Percentiles rank a stretch among this genome's conserved stretches.
Evolutionary conservation across 2,329 filamentous ascomycete genomes (phyloP).

Genomic region (Aspergillus terreus): DNA sequence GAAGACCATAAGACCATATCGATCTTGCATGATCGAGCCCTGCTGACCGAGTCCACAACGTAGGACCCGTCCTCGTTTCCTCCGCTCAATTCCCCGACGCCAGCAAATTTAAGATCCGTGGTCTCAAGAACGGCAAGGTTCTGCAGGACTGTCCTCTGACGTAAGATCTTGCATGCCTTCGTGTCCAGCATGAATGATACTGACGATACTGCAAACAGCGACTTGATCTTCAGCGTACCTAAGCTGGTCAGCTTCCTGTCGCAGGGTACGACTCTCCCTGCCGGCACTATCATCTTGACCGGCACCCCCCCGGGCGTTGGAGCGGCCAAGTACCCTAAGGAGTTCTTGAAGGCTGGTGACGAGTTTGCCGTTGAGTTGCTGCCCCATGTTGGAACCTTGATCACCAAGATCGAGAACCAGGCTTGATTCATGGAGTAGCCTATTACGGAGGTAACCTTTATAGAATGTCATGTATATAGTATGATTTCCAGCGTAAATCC

Average conservation of each 20-base stretch:
- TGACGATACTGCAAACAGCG: conserved; percentile 32
- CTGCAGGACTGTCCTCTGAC: conserved; percentile 48
- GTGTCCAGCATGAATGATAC: neutral
- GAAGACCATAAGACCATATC: conserved; percentile 4
- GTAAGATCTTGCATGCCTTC: conserved; percentile 21
- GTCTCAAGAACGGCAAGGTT: conserved; percentile 48
- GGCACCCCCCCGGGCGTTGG: conserved; percentile 44
- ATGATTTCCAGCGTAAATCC: neutral
- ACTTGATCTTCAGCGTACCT: conserved; percentile 53
- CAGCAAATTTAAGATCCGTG: conserved; percentile 31
- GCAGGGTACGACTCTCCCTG: conserved; percentile 40
- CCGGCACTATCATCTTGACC: conserved; percentile 43
- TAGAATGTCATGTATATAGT: neutral
- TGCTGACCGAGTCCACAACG: neutral
- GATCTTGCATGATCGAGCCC: neutral
- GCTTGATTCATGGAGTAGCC: neutral
- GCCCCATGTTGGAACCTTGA: conserved; percentile 48
- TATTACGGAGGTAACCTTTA: neutral
- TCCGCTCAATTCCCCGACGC: conserved; percentile 29
- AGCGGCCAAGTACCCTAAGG: conserved; percentile 37
- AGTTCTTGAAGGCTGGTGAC: conserved; percentile 44
- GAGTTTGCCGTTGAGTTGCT: conserved; percentile 49
- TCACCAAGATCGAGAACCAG: conserved; percentile 42
- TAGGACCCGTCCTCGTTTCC: conserved; percentile 50
- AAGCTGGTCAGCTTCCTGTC: conserved; percentile 39